Evolutionary conservation across 2,329 filamentous ascomycete species (phyloP), one percentile per base, ranked within the genome.

Genomic region (Colletotrichum sublineola): DNA sequence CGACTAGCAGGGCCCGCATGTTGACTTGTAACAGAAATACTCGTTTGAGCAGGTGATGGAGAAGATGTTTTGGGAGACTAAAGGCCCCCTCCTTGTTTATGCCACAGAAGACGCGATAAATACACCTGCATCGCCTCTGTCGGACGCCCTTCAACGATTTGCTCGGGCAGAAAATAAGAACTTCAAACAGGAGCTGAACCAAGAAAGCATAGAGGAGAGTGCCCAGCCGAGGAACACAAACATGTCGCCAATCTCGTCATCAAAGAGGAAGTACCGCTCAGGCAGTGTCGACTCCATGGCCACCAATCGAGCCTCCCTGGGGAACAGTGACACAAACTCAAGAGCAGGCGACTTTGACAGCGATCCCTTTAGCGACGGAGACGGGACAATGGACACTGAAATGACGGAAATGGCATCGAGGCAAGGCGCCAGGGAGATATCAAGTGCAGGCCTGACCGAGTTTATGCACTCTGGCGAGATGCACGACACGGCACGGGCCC

Each of bases 21-120:
- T 71, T 78, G 68, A 81, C 71, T 48, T 12, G 31, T 14, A 12
- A 18, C 71, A 90, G 87, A 87, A 85, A 83, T 82, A 85, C 2
- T 82, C 82, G 4, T 76, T 84, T 31, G 83, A 86, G 50, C 80
- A 82, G 44, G 83, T 88, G 33, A 78, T 87, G 3, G 77, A 81
- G 60, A 82, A 84, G 12, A 82, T 87, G 29, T 86, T 84, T 79
- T 80, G 81, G 9, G 86, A 88, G 60, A 84, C 84, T 11, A 86
- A 85, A 67, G 82, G 80, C 24, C 84, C 85, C 0, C 75, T 88
- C 24, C 76, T 90, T 3, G 79, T 90, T 5, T 90, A 90, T 75
- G 88, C 88, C 31, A 87, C 86, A 5, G 86, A 89, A 72, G 78
- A 80, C 36, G 86, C 87, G 33, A 77, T 88, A 70, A 74, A 80